A percentile compares a stretch with the other conserved stretches of the same genome.
Conservation (phyloP, 352 stramenopile genomes). For the Globisporangium middletonii region DNA sequence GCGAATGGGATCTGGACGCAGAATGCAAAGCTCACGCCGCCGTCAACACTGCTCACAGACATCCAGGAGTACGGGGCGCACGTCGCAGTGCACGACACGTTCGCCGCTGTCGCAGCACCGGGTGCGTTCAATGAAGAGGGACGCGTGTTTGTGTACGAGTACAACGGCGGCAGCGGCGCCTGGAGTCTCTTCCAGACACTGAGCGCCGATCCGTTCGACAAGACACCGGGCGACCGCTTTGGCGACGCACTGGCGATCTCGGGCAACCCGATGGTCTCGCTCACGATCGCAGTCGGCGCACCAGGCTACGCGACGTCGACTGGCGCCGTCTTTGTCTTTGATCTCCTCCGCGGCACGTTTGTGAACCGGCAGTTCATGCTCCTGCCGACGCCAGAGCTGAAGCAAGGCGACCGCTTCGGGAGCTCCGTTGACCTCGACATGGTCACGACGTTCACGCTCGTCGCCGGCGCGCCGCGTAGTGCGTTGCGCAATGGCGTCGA, state of each 20-base stretch:
- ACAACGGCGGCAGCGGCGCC: conserved; percentile 21
- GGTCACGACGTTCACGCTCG: conserved; percentile 58
- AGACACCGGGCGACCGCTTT: conserved; percentile 52
- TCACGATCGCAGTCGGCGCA: conserved; percentile 61
- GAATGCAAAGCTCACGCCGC: conserved; percentile 43
- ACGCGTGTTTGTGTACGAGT: conserved; percentile 74
- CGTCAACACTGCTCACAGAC: conserved; percentile 25
- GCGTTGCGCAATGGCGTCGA: conserved; percentile 29
- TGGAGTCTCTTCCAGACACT: conserved; percentile 74
- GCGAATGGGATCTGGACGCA: conserved; percentile 45
- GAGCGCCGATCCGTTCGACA: conserved; percentile 37
- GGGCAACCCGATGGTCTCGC: conserved; percentile 20
- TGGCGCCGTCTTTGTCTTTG: conserved; percentile 76
- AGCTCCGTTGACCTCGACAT: conserved; percentile 69
- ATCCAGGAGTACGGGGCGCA: conserved; percentile 51
- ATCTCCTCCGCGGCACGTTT: conserved; percentile 53
- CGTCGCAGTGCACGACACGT: conserved; percentile 44
- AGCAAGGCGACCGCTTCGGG: conserved; percentile 56
- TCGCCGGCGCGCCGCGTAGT: conserved; percentile 52
- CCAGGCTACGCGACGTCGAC: conserved; percentile 47
- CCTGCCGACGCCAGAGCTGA: conserved; percentile 35
- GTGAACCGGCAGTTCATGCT: conserved; percentile 62
- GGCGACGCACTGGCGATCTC: conserved; percentile 65
- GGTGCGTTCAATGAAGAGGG: conserved; percentile 49
- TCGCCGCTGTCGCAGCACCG: conserved; percentile 56